Conservation (phyloP, 371 early-diverging fungal species). For the Batkoa obscura region DNA sequence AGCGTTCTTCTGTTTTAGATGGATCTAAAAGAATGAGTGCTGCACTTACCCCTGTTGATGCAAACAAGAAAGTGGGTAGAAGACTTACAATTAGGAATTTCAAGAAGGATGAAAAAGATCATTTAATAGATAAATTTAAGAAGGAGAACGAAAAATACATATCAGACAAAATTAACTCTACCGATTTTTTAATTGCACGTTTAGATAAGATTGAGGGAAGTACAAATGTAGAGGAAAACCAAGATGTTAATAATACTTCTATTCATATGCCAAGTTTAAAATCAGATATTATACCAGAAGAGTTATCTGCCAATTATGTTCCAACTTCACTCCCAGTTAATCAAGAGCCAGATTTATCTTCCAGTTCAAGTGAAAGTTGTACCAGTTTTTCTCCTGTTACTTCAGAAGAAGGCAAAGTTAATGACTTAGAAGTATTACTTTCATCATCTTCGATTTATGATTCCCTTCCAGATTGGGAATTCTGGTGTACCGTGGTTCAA, state of each 20-base stretch:
- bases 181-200: not conserved
- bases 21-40: too few species aligned
- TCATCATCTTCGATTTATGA: not conserved
- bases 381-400: not conserved
- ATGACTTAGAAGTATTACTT: too few species aligned
- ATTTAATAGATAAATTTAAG: not conserved
- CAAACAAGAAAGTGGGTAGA: too few species aligned
- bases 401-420: not conserved
- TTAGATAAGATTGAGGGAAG: not conserved
- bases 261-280: not conserved
- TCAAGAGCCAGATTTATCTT: not conserved
- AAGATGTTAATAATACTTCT: not conserved
- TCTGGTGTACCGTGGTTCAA: constrained; percentile 76
- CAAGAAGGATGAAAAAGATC: not conserved
- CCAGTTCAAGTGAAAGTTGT: not conserved
- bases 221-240: not conserved
- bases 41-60: too few species aligned
- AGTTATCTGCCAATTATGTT: not conserved
- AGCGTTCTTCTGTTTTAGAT: too few species aligned
- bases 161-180: not conserved
- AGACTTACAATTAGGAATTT: too few species aligned
- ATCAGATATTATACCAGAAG: not conserved
- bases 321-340: not conserved
- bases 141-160: not conserved
- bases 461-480: constrained; percentile 52